These are phyloP conservation scores for Skeletonema menzelii DNA, from an alignment of 108 stramenopile species.

Conservation along the genomic window DNA sequence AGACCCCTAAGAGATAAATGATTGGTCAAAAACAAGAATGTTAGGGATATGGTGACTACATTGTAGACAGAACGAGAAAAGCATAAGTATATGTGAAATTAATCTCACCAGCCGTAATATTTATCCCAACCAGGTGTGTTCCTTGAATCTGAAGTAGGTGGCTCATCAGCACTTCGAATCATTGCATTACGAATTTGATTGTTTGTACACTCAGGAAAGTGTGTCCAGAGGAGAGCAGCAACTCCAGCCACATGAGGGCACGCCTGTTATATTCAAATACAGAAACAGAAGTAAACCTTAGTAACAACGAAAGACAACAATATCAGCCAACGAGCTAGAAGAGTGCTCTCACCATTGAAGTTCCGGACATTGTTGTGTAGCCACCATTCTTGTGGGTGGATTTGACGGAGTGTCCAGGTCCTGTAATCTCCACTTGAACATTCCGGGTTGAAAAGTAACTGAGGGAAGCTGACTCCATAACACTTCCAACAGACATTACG, in stretches of 20 bases:
- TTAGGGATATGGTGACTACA: not conserved
- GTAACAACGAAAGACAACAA: not conserved
- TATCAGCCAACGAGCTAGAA: not conserved
- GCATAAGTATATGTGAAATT: not conserved
- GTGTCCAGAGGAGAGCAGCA: conserved; percentile 56
- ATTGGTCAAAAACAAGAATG: not conserved
- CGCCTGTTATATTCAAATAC: conserved; percentile 40
- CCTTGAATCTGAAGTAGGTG: not conserved
- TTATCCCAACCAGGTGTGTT: conserved; percentile 1
- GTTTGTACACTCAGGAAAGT: conserved; percentile 51
- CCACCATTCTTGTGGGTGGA: not conserved
- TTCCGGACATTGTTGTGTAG: conserved; percentile 15
- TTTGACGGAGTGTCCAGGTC: conserved; percentile 12
- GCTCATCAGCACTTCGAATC: conserved; percentile 4
- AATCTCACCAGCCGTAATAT: conserved; percentile 1
- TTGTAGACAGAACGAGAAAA: not conserved
- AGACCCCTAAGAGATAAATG: not conserved
- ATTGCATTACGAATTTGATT: conserved; percentile 54
- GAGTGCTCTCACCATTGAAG: conserved; percentile 19
- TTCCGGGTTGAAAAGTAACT: conserved; percentile 35
- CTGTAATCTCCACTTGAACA: conserved; percentile 53
- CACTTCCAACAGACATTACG: conserved; percentile 57
- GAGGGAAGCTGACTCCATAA: conserved; percentile 10
- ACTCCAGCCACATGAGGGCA: conserved; percentile 74
- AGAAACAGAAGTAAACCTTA: not conserved